Percentiles rank a stretch among this genome's conserved stretches.
phyloP scores from a whole-genome alignment of 306 rosid species.

The Trifolium repens region DNA sequence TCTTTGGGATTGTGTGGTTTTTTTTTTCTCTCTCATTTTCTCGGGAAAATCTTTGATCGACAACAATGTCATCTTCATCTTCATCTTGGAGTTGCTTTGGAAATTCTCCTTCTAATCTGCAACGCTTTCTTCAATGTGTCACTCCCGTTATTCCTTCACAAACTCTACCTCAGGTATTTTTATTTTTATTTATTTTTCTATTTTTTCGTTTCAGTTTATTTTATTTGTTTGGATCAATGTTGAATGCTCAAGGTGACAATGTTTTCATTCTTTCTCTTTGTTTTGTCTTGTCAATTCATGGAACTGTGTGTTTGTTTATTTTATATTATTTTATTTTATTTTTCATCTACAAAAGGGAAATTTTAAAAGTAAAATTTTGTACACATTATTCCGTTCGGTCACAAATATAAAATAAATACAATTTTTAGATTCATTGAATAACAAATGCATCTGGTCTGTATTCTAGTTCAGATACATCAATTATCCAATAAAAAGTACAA shows the following conservation, averaged over 20 bases:
- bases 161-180: constrained; percentile 61
- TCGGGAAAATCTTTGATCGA: constrained; percentile 24
- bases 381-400: too few relatives aligned
- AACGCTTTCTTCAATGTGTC: constrained; percentile 68
- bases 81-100: constrained; percentile 34
- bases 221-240: neutral
- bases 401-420: too few relatives aligned
- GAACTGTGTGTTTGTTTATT: neutral
- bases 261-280: constrained; percentile 22
- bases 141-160: constrained; percentile 69
- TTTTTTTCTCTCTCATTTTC: constrained; percentile 37
- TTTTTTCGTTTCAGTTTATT: neutral
- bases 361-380: too few relatives aligned
- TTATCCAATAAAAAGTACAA: too few relatives aligned
- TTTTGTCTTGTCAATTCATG: constrained; percentile 7
- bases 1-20: neutral
- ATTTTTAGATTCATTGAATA: too few relatives aligned
- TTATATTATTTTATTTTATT: neutral
- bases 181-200: neutral
- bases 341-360: too few relatives aligned
- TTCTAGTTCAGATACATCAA: too few relatives aligned
- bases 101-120: constrained; percentile 53
- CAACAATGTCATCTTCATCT: constrained; percentile 40
- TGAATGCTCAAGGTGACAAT: neutral
- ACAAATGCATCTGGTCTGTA: too few relatives aligned